A percentile compares a stretch with the other conserved stretches of the same genome.
phyloP scores from a whole-genome alignment of 2,329 filamentous ascomycete genomes.

The Sclerotiophoma versabilis region DNA sequence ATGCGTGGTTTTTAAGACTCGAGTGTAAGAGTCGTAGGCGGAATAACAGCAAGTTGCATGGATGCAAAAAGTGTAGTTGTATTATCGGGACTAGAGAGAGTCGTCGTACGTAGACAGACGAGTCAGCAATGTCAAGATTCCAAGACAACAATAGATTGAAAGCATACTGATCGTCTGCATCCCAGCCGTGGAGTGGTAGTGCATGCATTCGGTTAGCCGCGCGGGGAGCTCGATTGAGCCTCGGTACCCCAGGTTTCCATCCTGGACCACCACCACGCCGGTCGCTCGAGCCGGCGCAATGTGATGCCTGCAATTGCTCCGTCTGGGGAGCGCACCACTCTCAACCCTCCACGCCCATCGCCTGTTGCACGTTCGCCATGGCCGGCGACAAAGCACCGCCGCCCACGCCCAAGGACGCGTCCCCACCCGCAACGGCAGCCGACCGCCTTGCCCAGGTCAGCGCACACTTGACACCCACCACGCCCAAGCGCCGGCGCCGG shows the following conservation, averaged over 20 bases:
- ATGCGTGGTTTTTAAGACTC: background rate
- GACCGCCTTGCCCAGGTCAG: slow-evolving; percentile 58
- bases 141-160: background rate
- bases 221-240: slow-evolving; percentile 34
- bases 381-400: slow-evolving; percentile 29
- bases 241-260: slow-evolving; percentile 32
- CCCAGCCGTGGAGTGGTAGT: background rate
- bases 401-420: slow-evolving; percentile 22
- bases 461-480: slow-evolving; percentile 51
- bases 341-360: background rate
- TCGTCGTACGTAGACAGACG: background rate
- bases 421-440: slow-evolving; percentile 42
- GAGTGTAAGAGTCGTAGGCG: background rate
- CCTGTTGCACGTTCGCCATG: slow-evolving; percentile 15
- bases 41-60: too few relatives aligned
- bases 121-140: background rate
- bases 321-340: slow-evolving; percentile 12
- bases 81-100: background rate
- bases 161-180: background rate
- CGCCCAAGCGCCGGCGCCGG: slow-evolving; percentile 46
- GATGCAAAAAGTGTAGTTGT: too few relatives aligned
- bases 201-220: slow-evolving; percentile 21
- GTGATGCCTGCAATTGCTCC: slow-evolving; percentile 26
- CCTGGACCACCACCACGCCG: too few relatives aligned
- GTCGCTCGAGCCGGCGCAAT: slow-evolving; percentile 22